phyloP scores from a whole-genome alignment of 352 stramenopile species.

The Albugo laibachii region DNA sequence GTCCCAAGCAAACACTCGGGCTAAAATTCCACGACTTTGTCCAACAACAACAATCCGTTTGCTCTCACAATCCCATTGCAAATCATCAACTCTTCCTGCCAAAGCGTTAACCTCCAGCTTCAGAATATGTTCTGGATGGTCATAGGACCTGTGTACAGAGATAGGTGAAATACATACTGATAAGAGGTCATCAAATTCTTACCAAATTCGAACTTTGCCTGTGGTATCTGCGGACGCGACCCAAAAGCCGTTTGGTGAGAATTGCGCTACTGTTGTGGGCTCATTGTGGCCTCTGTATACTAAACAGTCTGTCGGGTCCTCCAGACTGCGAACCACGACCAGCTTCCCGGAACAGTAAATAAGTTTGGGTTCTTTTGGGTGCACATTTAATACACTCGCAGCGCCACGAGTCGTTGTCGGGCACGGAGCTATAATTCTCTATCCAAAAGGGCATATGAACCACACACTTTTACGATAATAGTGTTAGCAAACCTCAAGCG shows the following conservation, averaged over 20 bases:
- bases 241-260: slow-evolving; percentile 90
- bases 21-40: slow-evolving; percentile 58
- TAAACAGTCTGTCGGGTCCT: slow-evolving; percentile 72
- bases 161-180: neutral
- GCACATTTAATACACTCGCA: slow-evolving; percentile 41
- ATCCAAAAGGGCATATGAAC: neutral
- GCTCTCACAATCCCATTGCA: slow-evolving; percentile 90
- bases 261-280: slow-evolving; percentile 81
- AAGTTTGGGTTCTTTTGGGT: slow-evolving; percentile 77
- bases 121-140: slow-evolving; percentile 92
- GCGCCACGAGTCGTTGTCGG: slow-evolving; percentile 51
- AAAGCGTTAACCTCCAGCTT: slow-evolving; percentile 87
- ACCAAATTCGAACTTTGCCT: slow-evolving; percentile 89
- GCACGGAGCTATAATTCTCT: slow-evolving; percentile 43
- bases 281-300: slow-evolving; percentile 92
- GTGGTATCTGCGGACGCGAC: slow-evolving; percentile 80
- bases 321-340: slow-evolving; percentile 77
- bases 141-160: slow-evolving; percentile 45
- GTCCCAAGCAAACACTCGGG: slow-evolving; percentile 91
- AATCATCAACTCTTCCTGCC: slow-evolving; percentile 83
- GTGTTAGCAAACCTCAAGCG: too few species aligned
- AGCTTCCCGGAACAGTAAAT: slow-evolving; percentile 86
- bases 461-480: too few species aligned
- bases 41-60: slow-evolving; percentile 86
- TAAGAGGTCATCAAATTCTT: neutral